phyloP scores from a whole-genome alignment of 108 stramenopile species.

The Pseudonitzschia multistriata region DNA sequence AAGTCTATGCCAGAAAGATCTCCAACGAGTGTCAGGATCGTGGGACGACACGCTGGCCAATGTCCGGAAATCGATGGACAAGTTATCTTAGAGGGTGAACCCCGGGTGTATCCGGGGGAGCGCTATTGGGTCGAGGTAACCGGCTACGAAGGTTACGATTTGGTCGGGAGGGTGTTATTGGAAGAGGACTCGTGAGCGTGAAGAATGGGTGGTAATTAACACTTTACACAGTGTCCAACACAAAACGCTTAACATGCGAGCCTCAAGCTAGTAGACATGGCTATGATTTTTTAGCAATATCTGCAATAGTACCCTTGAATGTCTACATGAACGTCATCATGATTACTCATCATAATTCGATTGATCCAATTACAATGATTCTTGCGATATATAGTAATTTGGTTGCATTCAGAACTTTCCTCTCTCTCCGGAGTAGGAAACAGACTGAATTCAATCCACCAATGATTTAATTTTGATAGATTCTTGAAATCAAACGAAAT shows the following conservation, averaged over 20 bases:
- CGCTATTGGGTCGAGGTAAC: constrained; percentile 43
- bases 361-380: too few relatives aligned
- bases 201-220: not conserved
- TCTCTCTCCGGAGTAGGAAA: too few relatives aligned
- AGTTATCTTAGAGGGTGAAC: constrained; percentile 33
- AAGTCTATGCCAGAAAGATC: not conserved
- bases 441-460: too few relatives aligned
- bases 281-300: too few relatives aligned
- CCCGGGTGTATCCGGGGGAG: constrained; percentile 30
- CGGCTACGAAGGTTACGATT: constrained; percentile 41
- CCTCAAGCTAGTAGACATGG: too few relatives aligned
- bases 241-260: too few relatives aligned
- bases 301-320: too few relatives aligned
- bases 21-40: constrained; percentile 5
- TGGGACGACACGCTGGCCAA: constrained; percentile 47
- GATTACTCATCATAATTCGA: too few relatives aligned
- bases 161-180: constrained; percentile 32
- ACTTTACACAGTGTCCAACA: too few relatives aligned
- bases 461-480: not conserved
- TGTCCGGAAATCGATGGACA: constrained; percentile 51
- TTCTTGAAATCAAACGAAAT: not conserved
- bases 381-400: too few relatives aligned
- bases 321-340: too few relatives aligned
- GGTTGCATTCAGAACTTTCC: too few relatives aligned
- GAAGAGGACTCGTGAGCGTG: not conserved